phyloP scores from a whole-genome alignment of 345 rosid species.

The Aquilaria yunnanensis region DNA sequence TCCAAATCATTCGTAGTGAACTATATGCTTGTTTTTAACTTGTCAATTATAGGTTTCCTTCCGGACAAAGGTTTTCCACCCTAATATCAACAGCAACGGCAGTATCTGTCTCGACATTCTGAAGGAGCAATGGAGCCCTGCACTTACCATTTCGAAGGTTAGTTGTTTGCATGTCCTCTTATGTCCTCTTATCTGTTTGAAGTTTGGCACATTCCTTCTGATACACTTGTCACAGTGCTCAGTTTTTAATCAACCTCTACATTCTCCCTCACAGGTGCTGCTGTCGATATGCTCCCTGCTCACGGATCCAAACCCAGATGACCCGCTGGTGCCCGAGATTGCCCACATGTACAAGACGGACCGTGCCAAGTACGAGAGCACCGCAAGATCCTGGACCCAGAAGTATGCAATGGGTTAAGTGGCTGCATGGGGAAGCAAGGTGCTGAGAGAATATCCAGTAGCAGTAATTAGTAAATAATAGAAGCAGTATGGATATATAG shows the following conservation, averaged over 20 bases:
- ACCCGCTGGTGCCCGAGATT: conserved; percentile 64
- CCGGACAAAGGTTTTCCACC: conserved; percentile 66
- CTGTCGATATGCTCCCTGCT: conserved; percentile 66
- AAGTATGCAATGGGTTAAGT: conserved; percentile 58
- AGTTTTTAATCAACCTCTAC: background rate
- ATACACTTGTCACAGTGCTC: no score
- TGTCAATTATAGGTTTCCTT: conserved; percentile 42
- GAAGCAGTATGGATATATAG: conserved; percentile 21
- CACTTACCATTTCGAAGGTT: conserved; percentile 68
- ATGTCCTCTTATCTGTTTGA: no score
- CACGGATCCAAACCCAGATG: conserved; percentile 72
- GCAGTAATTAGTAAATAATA: conserved; percentile 20
- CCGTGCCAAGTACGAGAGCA: conserved; percentile 55
- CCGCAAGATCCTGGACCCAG: conserved; percentile 69
- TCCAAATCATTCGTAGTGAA: no score
- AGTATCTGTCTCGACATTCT: conserved; percentile 76
- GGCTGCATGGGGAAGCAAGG: background rate
- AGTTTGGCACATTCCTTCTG: no score
- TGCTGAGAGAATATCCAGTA: background rate
- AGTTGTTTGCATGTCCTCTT: background rate
- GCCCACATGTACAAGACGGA: conserved; percentile 69
- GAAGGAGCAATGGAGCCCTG: conserved; percentile 77
- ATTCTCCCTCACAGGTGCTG: conserved; percentile 38
- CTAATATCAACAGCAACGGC: conserved; percentile 66
- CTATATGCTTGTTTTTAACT: no score